Base-by-base conservation (phyloP, 768 basidiomycete genomes). In the Chalciporus chontae region DNA sequence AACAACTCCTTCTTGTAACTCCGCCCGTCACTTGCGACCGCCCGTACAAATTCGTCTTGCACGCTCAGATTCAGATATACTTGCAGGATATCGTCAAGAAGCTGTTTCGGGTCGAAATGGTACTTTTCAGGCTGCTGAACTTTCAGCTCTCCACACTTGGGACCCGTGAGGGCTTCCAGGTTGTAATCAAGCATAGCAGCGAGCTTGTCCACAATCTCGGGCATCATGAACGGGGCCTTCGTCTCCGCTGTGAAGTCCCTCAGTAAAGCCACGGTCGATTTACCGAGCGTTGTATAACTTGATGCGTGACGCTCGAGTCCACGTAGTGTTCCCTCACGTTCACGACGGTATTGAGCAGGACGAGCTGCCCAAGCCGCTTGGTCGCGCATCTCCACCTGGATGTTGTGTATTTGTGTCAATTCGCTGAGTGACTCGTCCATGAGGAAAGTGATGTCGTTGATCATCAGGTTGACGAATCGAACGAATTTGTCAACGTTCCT, bases 141-240 rank as follows among this genome's bases (percentile, higher is more conserved):
- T 52, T 78, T 83, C 11, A 99, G 78, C 32, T 95, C 87, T 54
- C 86, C 82, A 69, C 85, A 94, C 56, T 81, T 84, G 5, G 94
- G 93, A 0, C 96, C 96, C 40, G 85, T 90, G 19, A 99, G 81
- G 2, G 84, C 85, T 43, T 86, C 83, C 17, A 99, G 76, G 62
- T 98, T 97, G 71, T 94, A 93, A 64, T 96, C 90, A 60, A 99
- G 70, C 90, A 96, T 97, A 1, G 94, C 94, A 3, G 96, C 96
- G 14, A 99, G 77, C 31, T 89, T 82, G 66, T 94, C 87, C 45
- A 98, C 90, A 41, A 99, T 97, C 70, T 99, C 96, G 8, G 90
- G 87, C 69, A 91, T 87, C 81, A 96, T 88, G 70, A 97, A 99
- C 0, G 96, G 94, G 23, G 75, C 80, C 64, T 88, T 92, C 0